Base-by-base conservation (phyloP, 306 rosid species). In the Fragaria nilgerrensis region DNA sequence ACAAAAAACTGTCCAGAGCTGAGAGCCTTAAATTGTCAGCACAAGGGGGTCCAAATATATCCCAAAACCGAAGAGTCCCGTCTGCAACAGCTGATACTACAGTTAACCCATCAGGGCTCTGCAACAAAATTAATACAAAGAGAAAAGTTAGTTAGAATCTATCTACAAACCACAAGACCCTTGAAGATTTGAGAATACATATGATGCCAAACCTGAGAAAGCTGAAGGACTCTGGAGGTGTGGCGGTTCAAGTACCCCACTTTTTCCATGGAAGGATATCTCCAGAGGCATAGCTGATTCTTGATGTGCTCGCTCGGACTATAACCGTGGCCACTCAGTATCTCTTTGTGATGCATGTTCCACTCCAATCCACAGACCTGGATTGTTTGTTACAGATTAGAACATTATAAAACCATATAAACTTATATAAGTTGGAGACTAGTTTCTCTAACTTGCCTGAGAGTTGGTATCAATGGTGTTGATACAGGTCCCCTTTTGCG, bases 311-410 rank as follows among this genome's bases (percentile, higher is more conserved):
- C 62, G 20, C 64, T 49, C 56, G 72, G 63, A 45, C 92, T 86
- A 70, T 82, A 92, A 43, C 97, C 97, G 77, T 92, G 97, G 14
- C 89, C 97, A 75, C 97, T 92, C 79, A 92, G 75, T 73, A 92
- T 61, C 84, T 90, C 96, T 71, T 82, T 90, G 82, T 87, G 90
- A 82, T 90, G 93, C 77, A 79, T 88, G 76, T 92, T 92, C 96
- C 97, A 92, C 76, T 92, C 90, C 58, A 88, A 82, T 75, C 97
- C 96, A 83, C 93, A 92, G 56, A 92, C 86, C 97, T 88, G 81
- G 43, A 75, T 68, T 32, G 43, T 16, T 36, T 64, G n/a, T 39
- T 39, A 67, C 48, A 19, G 27, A 39, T 67, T 39, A 67, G 71
- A 37, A 67, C 20, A 39, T 37, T 16, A 39, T 67, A 39, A 41